phyloP scores from a whole-genome alignment of 179 eudicot genomes.

The Corrigiola litoralis region DNA sequence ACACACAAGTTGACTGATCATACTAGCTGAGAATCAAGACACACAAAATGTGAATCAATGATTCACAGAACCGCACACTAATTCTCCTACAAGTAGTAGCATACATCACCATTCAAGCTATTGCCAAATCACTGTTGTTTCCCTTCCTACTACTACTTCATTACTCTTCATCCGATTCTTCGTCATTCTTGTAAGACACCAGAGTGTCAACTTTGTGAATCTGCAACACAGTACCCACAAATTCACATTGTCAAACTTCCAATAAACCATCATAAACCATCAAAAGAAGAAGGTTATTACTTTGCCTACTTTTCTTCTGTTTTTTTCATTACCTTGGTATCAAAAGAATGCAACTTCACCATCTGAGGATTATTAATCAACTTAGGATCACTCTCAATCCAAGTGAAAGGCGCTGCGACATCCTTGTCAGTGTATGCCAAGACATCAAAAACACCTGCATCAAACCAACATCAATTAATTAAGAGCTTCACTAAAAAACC shows the following conservation, averaged over 20 bases:
- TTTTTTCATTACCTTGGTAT: constrained; percentile 61
- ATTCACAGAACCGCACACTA: constrained; percentile 35
- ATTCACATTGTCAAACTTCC: neutral
- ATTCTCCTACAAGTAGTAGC: neutral
- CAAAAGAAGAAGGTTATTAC: too few relatives aligned
- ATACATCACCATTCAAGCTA: neutral
- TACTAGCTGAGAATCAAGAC: neutral
- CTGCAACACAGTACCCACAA: constrained; percentile 33
- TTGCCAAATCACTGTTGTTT: neutral
- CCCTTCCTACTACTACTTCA: too few relatives aligned
- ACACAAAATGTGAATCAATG: constrained; percentile 52
- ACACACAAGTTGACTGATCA: too few relatives aligned
- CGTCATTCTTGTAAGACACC: constrained; percentile 78
- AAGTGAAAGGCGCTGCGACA: constrained; percentile 74
- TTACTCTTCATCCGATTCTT: constrained; percentile 52
- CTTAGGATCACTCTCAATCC: constrained; percentile 95
- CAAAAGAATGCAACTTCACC: constrained; percentile 93
- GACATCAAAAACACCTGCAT: constrained; percentile 84
- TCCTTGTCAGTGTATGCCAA: constrained; percentile 87
- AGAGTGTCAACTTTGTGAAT: constrained; percentile 92
- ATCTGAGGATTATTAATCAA: constrained; percentile 83
- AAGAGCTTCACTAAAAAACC: too few relatives aligned
- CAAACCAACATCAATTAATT: neutral
- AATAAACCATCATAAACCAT: neutral
- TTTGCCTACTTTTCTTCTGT: too few relatives aligned